Evolutionary conservation across 441 rosid genomes (phyloP).

Genomic region (Adansonia rubrostipa): DNA sequence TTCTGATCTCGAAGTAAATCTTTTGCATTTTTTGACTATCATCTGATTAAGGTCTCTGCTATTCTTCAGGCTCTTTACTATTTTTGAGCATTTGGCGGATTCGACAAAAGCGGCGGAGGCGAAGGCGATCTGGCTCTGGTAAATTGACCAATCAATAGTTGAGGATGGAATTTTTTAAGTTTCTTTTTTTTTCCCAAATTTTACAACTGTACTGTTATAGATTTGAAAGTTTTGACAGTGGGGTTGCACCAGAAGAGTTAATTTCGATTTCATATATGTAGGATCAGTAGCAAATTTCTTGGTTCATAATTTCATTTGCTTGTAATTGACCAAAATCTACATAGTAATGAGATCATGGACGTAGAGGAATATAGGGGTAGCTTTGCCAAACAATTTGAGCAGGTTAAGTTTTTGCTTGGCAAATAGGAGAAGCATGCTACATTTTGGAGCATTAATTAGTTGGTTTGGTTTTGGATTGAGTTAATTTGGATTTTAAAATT

Average conservation of each 20-base stretch:
- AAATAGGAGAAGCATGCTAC: neutral
- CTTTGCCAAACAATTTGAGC: neutral
- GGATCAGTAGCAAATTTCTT: conserved; percentile 21
- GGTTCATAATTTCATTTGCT: conserved; percentile 26
- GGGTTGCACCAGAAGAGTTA: conserved; percentile 27
- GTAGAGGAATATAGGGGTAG: neutral
- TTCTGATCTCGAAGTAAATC: neutral
- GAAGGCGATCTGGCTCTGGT: conserved; percentile 66
- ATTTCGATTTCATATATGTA: conserved; percentile 26
- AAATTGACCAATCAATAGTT: conserved; percentile 50
- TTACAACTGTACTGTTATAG: neutral
- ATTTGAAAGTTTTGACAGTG: conserved; percentile 27
- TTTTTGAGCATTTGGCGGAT: conserved; percentile 75
- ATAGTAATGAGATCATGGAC: neutral
- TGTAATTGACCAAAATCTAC: neutral
- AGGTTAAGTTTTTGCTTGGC: neutral
- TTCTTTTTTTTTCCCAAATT: no score
- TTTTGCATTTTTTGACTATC: conserved; percentile 2
- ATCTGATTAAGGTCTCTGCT: conserved; percentile 25
- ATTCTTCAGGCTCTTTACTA: conserved; percentile 56
- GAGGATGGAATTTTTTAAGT: conserved; percentile 4
- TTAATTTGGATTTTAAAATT: no score
- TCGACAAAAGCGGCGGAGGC: conserved; percentile 70
- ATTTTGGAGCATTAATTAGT: no score
- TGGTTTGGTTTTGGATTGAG: no score